phyloP scores from a whole-genome alignment of 345 rosid genomes.

The Salix purpurea region DNA sequence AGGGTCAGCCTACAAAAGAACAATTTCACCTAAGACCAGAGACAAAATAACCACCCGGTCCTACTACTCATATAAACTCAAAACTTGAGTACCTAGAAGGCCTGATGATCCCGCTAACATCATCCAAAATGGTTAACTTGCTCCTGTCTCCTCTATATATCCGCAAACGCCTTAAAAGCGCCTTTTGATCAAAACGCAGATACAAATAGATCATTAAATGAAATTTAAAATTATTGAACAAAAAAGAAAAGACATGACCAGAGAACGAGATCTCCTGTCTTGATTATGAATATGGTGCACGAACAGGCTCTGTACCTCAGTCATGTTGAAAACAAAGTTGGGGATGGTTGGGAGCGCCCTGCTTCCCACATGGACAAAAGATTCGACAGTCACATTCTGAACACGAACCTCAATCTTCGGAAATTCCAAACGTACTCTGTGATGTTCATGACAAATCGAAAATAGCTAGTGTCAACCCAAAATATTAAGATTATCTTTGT shows the following conservation, averaged over 20 bases:
- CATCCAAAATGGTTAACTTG: conserved; percentile 80
- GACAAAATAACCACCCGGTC: background rate
- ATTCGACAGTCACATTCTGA: conserved; percentile 67
- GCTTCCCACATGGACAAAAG: conserved; percentile 90
- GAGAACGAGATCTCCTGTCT: background rate
- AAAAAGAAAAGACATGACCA: background rate
- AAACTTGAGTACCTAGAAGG: conserved; percentile 67
- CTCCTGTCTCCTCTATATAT: conserved; percentile 54
- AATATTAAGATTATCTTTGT: background rate
- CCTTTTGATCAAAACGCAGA: conserved; percentile 32
- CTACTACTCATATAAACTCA: background rate
- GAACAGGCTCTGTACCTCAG: conserved; percentile 50
- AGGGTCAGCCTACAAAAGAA: conserved; percentile 64
- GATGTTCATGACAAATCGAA: background rate
- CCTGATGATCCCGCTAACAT: conserved; percentile 69
- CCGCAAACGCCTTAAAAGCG: conserved; percentile 56
- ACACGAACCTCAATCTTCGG: conserved; percentile 90
- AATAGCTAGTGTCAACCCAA: background rate
- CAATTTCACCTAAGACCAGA: conserved; percentile 2
- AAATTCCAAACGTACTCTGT: conserved; percentile 82
- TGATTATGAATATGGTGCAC: too few species aligned
- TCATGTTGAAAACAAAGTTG: conserved; percentile 80
- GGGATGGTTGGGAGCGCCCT: conserved; percentile 94
- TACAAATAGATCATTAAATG: background rate
- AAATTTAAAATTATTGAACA: background rate